Evolutionary conservation across 129 eudicot species (phyloP), one percentile per base, ranked within the genome.

Genomic region (Apium graveolens): DNA sequence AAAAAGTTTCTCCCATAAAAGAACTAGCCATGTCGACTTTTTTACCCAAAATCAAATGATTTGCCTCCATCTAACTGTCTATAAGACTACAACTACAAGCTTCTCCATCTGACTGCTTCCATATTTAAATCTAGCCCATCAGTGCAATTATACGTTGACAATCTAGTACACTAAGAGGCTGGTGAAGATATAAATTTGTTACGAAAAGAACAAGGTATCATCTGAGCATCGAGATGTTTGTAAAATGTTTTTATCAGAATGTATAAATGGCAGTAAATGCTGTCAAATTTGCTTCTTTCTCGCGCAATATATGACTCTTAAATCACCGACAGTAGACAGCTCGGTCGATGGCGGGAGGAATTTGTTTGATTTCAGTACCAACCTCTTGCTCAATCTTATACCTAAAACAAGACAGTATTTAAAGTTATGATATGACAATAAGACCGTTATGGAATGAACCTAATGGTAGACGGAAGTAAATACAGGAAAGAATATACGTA

Each of bases 301-400:
- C 48, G 0, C 17, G 13, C n/a, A 35, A 72, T 24, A 42, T 32
- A n/a, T n/a, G 9, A 42, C n/a, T n/a, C 51, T 42, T 14, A 42
- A 11, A 41, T 72, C 53, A 72, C 51, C 20, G 21, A 42, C 76
- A 72, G 53, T 72, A 72, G 27, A 42, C 76, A 41, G 76, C 53
- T 72, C 42, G 76, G 29, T 72, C 76, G 26, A 72, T 72, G 12
- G 29, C 17, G 24, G 76, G 34, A 72, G 76, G 76, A 72, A 72
- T 72, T 42, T 72, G 76, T 41, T 72, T 72, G 0, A 72, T 72
- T 42, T 72, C 76, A 8, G 76, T 72, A 13, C 76, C 76, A 41
- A 72, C 53, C 76, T 72, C 76, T 72, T 72, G 53, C 53, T 72
- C 76, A 72, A 72, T 72, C 34, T 45, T 72, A 42, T 72, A 42